phyloP scores from a whole-genome alignment of 805 yeast genomes.

The Henningerozyma blattae region DNA sequence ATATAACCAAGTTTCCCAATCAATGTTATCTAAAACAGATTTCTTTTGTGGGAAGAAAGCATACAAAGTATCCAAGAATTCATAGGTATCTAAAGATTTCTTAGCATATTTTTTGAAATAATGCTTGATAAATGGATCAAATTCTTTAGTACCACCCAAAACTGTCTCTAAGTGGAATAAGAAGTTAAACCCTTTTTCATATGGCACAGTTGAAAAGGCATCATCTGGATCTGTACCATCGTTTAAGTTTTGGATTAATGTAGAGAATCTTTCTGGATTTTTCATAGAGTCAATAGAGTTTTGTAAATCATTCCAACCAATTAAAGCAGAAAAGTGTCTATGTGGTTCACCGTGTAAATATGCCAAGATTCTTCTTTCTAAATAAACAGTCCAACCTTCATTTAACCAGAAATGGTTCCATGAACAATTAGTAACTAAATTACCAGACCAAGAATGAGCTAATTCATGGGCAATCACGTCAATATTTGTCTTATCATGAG shows the following conservation, averaged over 20 bases:
- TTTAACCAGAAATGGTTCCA: constrained; percentile 95
- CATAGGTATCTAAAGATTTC: constrained; percentile 67
- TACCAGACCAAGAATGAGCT: constrained; percentile 90
- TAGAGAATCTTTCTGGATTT: constrained; percentile 38
- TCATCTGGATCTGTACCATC: constrained; percentile 77
- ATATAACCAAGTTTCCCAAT: constrained; percentile 79
- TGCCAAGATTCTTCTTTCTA: constrained; percentile 75
- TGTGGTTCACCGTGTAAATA: constrained; percentile 65
- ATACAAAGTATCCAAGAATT: constrained; percentile 65
- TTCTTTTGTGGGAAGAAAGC: constrained; percentile 44
- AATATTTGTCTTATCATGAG: constrained; percentile 76
- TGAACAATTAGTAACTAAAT: constrained; percentile 77
- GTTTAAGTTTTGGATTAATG: constrained; percentile 59
- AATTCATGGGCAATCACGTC: constrained; percentile 89
- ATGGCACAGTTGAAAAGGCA: constrained; percentile 77
- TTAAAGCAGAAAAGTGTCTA: constrained; percentile 72
- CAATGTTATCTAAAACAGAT: constrained; percentile 50
- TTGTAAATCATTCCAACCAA: constrained; percentile 79
- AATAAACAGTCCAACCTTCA: constrained; percentile 93
- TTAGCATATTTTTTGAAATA: constrained; percentile 63
- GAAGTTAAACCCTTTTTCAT: constrained; percentile 81
- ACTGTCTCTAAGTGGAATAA: constrained; percentile 60
- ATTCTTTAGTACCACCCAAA: constrained; percentile 51
- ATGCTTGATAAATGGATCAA: constrained; percentile 70
- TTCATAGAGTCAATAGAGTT: constrained; percentile 59